phyloP scores from a whole-genome alignment of 306 rosid genomes.

The Cucurbita ficifolia region DNA sequence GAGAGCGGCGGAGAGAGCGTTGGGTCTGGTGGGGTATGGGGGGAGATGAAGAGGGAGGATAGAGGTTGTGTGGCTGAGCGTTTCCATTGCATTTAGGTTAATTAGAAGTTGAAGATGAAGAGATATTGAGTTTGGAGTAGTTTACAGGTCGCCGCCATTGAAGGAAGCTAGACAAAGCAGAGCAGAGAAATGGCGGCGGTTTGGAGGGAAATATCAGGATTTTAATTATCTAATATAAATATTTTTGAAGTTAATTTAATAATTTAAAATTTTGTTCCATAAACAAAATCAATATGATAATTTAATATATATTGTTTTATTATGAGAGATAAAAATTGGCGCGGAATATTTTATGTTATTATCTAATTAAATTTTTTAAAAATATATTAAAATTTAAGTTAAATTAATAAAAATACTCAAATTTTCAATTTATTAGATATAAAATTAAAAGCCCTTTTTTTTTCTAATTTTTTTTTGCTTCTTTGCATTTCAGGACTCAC shows the following conservation, averaged over 20 bases:
- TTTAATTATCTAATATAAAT: too few species aligned
- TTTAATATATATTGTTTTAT: too few species aligned
- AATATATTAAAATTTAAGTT: too few species aligned
- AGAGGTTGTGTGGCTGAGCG: conserved; percentile 5
- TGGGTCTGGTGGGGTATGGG: conserved; percentile 4
- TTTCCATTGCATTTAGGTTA: conserved; percentile 19
- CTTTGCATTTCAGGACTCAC: not conserved
- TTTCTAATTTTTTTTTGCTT: not conserved
- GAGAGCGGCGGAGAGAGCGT: conserved; percentile 23
- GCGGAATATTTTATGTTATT: too few species aligned
- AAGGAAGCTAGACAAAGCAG: not conserved
- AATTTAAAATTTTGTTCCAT: too few species aligned
- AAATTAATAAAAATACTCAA: too few species aligned
- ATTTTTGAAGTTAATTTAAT: too few species aligned
- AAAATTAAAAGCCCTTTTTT: not conserved
- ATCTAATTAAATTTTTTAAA: too few species aligned
- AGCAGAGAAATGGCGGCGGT: not conserved
- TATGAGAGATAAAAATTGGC: too few species aligned
- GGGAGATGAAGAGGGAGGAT: conserved; percentile 14
- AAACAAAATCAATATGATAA: too few species aligned
- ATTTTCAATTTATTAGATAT: too few species aligned
- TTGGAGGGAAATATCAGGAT: not conserved
- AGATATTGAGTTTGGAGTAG: not conserved
- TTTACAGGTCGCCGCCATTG: not conserved
- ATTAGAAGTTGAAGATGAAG: not conserved